Conservation (phyloP, 305 asterid genomes). For the Vinca major region DNA sequence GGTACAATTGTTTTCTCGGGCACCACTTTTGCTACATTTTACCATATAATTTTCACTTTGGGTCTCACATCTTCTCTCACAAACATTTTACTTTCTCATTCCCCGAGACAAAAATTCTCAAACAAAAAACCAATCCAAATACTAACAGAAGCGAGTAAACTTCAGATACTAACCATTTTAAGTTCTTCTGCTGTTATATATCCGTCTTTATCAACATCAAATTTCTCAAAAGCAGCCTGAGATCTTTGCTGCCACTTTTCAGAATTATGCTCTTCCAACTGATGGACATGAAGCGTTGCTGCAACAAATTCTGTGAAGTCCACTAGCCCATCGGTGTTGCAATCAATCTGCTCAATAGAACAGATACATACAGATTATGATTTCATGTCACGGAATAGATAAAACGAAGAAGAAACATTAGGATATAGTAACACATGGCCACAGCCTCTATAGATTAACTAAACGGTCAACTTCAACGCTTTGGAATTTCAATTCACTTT, state of each 20-base stretch:
- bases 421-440: background rate
- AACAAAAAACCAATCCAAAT: background rate
- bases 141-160: background rate
- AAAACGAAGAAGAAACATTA: background rate
- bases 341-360: constrained; percentile 56
- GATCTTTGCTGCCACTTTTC: constrained; percentile 79
- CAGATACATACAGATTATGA: too few species aligned
- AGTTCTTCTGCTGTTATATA: constrained; percentile 86
- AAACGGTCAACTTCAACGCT: background rate
- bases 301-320: constrained; percentile 96
- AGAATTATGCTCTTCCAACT: constrained; percentile 79
- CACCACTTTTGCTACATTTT: too few species aligned
- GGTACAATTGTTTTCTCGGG: too few species aligned
- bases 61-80: too few species aligned
- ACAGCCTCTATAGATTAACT: background rate
- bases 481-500: background rate
- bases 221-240: constrained; percentile 78
- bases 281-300: constrained; percentile 90
- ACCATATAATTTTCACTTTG: too few species aligned
- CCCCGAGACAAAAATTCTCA: too few species aligned
- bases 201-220: constrained; percentile 89
- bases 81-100: too few species aligned
- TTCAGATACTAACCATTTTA: constrained; percentile 51
- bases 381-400: background rate
- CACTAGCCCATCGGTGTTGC: constrained; percentile 91